A percentile compares a stretch with the other conserved stretches of the same genome.
These are phyloP conservation scores for Schizochytrium sp. DNA, from an alignment of 108 stramenopile genomes.

Conservation along the genomic window DNA sequence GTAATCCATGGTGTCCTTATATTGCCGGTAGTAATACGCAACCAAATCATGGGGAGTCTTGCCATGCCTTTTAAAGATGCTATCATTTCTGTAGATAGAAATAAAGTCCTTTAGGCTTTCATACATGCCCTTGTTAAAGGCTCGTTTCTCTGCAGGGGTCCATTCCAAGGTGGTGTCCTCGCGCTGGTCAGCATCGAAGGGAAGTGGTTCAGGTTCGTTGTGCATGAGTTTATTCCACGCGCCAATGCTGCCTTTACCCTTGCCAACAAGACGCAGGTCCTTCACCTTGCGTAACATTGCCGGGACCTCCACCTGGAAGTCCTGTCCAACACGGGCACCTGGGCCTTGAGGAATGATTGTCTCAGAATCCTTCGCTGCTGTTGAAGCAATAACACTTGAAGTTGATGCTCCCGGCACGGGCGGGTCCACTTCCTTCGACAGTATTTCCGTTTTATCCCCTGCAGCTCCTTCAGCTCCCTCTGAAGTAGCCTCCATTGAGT, in stretches of 20 bases:
- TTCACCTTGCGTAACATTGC: conserved; percentile 5
- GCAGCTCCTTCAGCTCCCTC: no score
- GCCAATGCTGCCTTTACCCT: conserved; percentile 44
- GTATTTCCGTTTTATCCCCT: no score
- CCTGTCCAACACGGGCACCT: conserved; percentile 27
- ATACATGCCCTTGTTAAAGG: conserved; percentile 56
- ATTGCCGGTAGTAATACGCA: conserved; percentile 43
- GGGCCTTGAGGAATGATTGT: conserved; percentile 13
- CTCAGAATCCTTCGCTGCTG: not conserved
- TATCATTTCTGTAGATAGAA: conserved; percentile 20
- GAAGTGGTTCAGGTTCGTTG: not conserved
- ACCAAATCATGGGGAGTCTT: conserved; percentile 40
- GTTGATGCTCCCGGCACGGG: not conserved
- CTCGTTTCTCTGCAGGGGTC: conserved; percentile 19
- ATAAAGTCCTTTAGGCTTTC: conserved; percentile 40
- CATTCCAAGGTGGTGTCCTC: conserved; percentile 47
- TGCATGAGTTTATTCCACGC: conserved; percentile 56
- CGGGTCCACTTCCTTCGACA: not conserved
- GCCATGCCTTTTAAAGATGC: conserved; percentile 21
- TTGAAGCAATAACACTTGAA: not conserved
- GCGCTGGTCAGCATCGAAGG: conserved; percentile 26
- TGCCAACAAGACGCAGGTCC: not conserved
- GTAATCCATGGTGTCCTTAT: conserved; percentile 56
- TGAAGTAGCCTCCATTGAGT: no score
- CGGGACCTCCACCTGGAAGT: conserved; percentile 54